These are phyloP conservation scores for Botrytis aclada DNA, from an alignment of 2,329 filamentous ascomycete genomes.

Conservation along the genomic window DNA sequence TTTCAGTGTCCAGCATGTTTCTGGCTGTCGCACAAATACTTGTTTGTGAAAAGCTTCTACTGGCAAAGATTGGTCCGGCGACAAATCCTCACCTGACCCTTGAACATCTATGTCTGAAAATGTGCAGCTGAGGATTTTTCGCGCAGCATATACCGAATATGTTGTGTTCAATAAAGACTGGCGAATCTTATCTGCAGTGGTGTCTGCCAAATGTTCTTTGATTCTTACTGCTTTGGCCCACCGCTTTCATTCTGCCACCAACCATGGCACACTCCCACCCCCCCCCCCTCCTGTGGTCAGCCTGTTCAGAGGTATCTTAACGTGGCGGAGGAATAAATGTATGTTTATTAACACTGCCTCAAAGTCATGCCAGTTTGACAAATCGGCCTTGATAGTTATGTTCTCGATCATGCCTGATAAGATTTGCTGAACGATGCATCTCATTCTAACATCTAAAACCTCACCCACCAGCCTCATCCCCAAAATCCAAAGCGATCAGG, in stretches of 20 bases:
- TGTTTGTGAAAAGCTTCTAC: background rate
- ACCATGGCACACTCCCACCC: background rate
- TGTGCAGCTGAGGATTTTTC: background rate
- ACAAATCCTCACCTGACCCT: background rate
- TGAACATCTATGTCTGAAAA: background rate
- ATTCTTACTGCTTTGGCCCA: background rate
- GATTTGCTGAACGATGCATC: background rate
- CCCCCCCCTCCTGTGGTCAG: background rate
- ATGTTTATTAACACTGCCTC: background rate
- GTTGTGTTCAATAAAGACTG: too few species aligned
- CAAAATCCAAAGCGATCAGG: background rate
- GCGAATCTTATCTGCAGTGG: background rate
- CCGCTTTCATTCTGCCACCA: background rate
- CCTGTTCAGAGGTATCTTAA: background rate
- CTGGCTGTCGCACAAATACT: background rate
- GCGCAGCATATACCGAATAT: too few species aligned
- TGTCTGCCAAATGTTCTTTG: background rate
- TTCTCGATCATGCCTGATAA: background rate
- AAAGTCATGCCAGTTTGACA: background rate
- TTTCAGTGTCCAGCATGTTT: background rate
- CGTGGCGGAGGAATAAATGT: background rate
- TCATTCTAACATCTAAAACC: background rate
- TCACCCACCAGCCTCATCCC: background rate
- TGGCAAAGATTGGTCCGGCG: background rate
- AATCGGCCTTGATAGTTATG: accelerated